These are phyloP conservation scores for Hirschfeldia incana DNA, from an alignment of 345 rosid genomes.

Conservation along the genomic window DNA sequence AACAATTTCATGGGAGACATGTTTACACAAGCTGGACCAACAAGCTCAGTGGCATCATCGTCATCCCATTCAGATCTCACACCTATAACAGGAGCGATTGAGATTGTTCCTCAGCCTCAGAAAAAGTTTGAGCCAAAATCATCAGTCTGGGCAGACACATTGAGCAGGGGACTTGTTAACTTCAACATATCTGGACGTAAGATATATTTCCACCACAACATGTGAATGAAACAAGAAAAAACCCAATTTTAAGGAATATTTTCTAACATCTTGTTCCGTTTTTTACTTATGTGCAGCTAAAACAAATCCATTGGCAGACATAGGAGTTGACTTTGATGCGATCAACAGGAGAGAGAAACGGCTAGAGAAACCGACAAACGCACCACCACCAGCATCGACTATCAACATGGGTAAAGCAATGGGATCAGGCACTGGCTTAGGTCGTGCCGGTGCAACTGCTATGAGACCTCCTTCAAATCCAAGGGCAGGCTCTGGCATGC, in stretches of 20 bases:
- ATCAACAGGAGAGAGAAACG: slow-evolving; percentile 91
- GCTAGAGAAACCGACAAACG: slow-evolving; percentile 64
- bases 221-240: background rate
- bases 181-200: slow-evolving; percentile 96
- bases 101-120: slow-evolving; percentile 69
- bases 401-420: slow-evolving; percentile 96
- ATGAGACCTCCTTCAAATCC: slow-evolving; percentile 65
- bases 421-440: slow-evolving; percentile 97
- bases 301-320: slow-evolving; percentile 89
- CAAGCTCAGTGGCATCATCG: slow-evolving; percentile 36
- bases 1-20: slow-evolving; percentile 52
- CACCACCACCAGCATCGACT: slow-evolving; percentile 63
- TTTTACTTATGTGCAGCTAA: slow-evolving; percentile 60
- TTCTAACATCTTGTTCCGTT: slow-evolving; percentile 9
- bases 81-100: slow-evolving; percentile 62
- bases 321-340: slow-evolving; percentile 96
- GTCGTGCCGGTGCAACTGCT: slow-evolving; percentile 68
- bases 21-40: slow-evolving; percentile 51
- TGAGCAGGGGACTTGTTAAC: slow-evolving; percentile 92
- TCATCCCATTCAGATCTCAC: slow-evolving; percentile 52
- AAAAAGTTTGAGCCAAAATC: slow-evolving; percentile 98
- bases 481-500: slow-evolving; percentile 56
- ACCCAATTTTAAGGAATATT: background rate
- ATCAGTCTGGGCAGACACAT: slow-evolving; percentile 96
- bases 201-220: slow-evolving; percentile 33